These are phyloP conservation scores for Heracleum sosnowskyi DNA, from an alignment of 129 eudicot genomes.

Conservation along the genomic window DNA sequence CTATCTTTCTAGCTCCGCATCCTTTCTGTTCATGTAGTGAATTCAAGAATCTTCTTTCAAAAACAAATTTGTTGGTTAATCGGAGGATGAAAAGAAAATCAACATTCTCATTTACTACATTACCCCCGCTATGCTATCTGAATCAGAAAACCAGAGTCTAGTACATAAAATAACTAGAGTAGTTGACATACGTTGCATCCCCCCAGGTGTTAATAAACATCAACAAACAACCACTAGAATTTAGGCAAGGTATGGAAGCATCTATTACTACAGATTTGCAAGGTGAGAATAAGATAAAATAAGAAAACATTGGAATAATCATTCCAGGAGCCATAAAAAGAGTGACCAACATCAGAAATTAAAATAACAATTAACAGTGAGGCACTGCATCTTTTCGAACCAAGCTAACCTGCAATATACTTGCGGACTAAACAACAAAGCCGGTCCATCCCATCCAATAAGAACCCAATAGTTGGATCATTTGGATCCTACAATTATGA, in stretches of 20 bases:
- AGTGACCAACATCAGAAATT: not conserved
- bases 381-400: not conserved
- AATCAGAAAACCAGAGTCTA: not conserved
- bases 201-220: not conserved
- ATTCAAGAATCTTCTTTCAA: not conserved
- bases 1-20: not conserved
- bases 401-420: constrained; percentile 85
- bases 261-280: not conserved
- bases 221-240: not conserved
- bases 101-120: not conserved
- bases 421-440: constrained; percentile 98
- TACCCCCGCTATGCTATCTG: not conserved
- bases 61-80: not conserved
- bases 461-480: constrained; percentile 95
- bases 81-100: not conserved
- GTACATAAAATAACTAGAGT: not conserved
- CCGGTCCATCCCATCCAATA: constrained; percentile 95
- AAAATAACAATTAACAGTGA: not conserved
- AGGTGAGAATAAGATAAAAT: not conserved
- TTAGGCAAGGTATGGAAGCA: not conserved
- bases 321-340: not conserved
- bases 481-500: constrained; percentile 72
- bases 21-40: not conserved
- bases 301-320: not conserved
- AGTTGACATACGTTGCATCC: not conserved